Evolutionary conservation across 768 basidiomycete genomes (phyloP).

Genomic region (Suillus clintonianus): DNA sequence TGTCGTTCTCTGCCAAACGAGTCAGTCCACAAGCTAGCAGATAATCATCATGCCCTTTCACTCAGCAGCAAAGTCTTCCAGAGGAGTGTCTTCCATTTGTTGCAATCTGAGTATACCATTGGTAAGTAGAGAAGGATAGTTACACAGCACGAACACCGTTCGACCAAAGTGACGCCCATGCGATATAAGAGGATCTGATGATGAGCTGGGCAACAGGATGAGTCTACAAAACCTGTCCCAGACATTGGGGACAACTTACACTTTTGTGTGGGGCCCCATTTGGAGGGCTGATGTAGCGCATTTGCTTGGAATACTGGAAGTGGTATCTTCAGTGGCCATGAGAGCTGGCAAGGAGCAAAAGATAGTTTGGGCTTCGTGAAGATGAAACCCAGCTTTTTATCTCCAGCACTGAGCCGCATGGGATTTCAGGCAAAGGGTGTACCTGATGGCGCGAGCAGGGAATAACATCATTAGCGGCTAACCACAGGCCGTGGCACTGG

Average conservation of each 20-base stretch:
- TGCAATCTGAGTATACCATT: not conserved
- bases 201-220: too few relatives aligned
- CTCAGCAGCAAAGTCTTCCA: not conserved
- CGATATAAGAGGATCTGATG: not conserved
- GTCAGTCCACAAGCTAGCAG: not conserved
- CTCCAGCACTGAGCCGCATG: not conserved
- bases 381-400: not conserved
- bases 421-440: not conserved
- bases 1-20: conserved; percentile 5
- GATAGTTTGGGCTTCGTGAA: too few relatives aligned
- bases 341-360: too few relatives aligned
- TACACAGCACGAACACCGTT: not conserved
- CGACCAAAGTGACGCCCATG: not conserved
- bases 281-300: too few relatives aligned
- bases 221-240: too few relatives aligned
- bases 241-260: not conserved
- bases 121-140: not conserved
- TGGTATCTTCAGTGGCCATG: too few relatives aligned
- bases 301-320: too few relatives aligned
- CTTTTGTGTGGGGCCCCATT: not conserved
- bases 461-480: too few relatives aligned
- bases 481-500: not conserved
- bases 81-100: not conserved
- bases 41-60: not conserved
- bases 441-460: not conserved